Percentiles rank a stretch among this genome's conserved stretches.
Conservation (phyloP, 164 flowering plant species). For the Hamamelis virginiana region DNA sequence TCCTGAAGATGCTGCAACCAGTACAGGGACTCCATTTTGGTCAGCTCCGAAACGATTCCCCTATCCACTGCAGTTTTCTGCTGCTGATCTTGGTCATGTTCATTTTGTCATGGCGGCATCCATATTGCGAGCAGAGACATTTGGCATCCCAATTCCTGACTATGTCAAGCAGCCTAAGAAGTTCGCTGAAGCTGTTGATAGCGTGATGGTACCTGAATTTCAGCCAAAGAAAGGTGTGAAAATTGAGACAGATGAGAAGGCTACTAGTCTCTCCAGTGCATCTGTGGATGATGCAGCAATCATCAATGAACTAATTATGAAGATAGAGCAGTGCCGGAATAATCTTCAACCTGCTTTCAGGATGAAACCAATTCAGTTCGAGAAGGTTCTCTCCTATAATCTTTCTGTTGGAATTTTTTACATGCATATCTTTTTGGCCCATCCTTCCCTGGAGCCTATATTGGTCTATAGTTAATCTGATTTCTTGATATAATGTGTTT, state of each 20-base stretch:
- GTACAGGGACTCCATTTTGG: constrained; percentile 82
- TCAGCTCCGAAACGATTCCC: constrained; percentile 90
- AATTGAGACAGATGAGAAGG: constrained; percentile 79
- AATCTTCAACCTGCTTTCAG: constrained; percentile 54
- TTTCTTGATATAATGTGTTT: too few relatives aligned
- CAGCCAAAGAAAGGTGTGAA: constrained; percentile 67
- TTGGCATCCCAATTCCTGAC: constrained; percentile 72
- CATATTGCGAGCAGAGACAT: constrained; percentile 71
- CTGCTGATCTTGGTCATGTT: constrained; percentile 54
- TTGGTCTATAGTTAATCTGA: too few relatives aligned
- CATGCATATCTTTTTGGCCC: too few relatives aligned
- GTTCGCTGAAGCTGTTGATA: constrained; percentile 57
- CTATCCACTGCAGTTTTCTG: constrained; percentile 60
- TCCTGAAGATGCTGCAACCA: constrained; percentile 80
- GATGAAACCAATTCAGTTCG: constrained; percentile 85
- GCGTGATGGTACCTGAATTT: constrained; percentile 71
- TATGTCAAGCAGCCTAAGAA: constrained; percentile 54
- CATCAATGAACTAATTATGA: constrained; percentile 51
- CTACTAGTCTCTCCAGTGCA: constrained; percentile 52
- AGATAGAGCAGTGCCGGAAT: constrained; percentile 44
- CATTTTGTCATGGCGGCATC: constrained; percentile 70
- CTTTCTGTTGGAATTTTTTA: neutral
- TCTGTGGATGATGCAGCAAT: constrained; percentile 78
- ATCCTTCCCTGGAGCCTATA: too few relatives aligned
- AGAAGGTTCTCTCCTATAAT: constrained; percentile 48